A percentile compares a stretch with the other conserved stretches of the same genome.
phyloP scores from a whole-genome alignment of 1,284 basidiomycete genomes.

The Cutaneotrichosporon cavernicola region DNA sequence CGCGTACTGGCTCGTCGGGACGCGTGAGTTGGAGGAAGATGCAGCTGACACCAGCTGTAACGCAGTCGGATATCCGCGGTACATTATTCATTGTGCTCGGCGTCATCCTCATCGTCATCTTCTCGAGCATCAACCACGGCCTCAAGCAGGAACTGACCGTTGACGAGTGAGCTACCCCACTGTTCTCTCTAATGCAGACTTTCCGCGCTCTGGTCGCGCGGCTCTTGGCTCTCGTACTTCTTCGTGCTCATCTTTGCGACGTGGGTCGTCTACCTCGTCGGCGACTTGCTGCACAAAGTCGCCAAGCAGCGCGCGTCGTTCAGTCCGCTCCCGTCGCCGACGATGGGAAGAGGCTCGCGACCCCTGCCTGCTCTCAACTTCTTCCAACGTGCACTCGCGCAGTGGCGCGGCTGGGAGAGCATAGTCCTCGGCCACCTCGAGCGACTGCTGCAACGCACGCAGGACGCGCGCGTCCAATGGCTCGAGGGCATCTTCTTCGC shows the following conservation, averaged over 20 bases:
- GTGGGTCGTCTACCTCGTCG: constrained; percentile 61
- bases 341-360: constrained; percentile 24
- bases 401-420: constrained; percentile 58
- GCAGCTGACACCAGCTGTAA: constrained; percentile 40
- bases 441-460: constrained; percentile 69
- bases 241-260: constrained; percentile 72
- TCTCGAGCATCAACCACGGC: constrained; percentile 54
- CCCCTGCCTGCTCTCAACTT: not conserved
- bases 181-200: constrained; percentile 54
- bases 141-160: constrained; percentile 55
- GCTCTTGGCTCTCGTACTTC: constrained; percentile 85
- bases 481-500: constrained; percentile 89
- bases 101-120: constrained; percentile 53
- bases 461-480: constrained; percentile 80
- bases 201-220: constrained; percentile 74
- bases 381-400: constrained; percentile 30
- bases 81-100: constrained; percentile 53
- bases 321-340: constrained; percentile 56
- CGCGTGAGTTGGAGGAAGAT: constrained; percentile 39
- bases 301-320: constrained; percentile 46
- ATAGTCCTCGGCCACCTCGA: constrained; percentile 67
- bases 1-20: constrained; percentile 53
- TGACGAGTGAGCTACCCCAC: constrained; percentile 49
- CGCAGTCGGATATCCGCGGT: constrained; percentile 49
- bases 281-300: constrained; percentile 43